Evolutionary conservation across 768 basidiomycete genomes (phyloP).

Genomic region (Psilocybe azurescens): DNA sequence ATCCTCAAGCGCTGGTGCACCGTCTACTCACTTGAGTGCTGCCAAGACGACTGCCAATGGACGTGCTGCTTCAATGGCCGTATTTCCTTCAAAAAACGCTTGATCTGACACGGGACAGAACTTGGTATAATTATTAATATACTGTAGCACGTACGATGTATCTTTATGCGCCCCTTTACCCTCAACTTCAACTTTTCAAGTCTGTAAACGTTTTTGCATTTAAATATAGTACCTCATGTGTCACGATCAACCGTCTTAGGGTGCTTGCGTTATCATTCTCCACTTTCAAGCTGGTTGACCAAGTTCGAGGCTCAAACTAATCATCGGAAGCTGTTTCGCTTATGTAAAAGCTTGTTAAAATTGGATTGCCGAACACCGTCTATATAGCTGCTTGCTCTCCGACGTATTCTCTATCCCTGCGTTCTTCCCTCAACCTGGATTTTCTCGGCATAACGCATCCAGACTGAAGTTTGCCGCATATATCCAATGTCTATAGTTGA

Average conservation of each 20-base stretch:
- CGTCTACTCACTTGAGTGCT: neutral
- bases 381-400: neutral
- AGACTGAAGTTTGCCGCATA: neutral
- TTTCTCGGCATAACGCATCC: neutral
- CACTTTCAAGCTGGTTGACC: too few species aligned
- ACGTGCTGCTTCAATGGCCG: conserved; percentile 14
- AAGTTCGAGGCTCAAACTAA: too few species aligned
- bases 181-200: too few species aligned
- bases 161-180: too few species aligned
- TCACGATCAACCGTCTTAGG: too few species aligned
- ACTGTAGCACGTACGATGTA: too few species aligned
- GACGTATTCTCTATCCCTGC: too few species aligned
- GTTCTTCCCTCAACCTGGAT: neutral
- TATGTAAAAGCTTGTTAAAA: neutral
- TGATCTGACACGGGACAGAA: neutral
- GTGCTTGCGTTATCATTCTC: too few species aligned
- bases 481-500: neutral
- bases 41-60: neutral
- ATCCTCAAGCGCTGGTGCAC: conserved; percentile 30
- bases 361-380: neutral
- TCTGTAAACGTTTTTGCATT: too few species aligned
- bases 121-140: too few species aligned
- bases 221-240: too few species aligned
- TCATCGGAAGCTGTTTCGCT: neutral
- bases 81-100: neutral